phyloP scores from a whole-genome alignment of 345 rosid genomes.

The Euphorbia lathyris region DNA sequence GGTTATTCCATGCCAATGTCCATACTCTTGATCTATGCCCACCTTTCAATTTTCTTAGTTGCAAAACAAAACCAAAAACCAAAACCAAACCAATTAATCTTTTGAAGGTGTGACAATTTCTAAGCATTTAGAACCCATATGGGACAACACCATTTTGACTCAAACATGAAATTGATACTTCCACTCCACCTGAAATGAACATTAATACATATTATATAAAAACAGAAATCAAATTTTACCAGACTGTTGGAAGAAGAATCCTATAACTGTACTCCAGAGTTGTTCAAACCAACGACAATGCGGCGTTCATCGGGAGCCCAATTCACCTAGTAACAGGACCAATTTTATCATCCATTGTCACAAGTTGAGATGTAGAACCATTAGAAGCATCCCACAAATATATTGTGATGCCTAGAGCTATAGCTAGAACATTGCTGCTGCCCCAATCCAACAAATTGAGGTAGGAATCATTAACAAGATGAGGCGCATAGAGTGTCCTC shows the following conservation, averaged over 20 bases:
- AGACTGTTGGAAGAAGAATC: slow-evolving; percentile 36
- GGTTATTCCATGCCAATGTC: too few species aligned
- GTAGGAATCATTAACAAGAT: slow-evolving; percentile 11
- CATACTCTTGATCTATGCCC: too few species aligned
- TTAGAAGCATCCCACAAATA: slow-evolving; percentile 53
- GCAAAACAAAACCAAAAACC: too few species aligned
- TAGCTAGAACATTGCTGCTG: slow-evolving; percentile 33
- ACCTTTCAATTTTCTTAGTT: too few species aligned
- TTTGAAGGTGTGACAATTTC: too few species aligned
- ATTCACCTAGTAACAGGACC: slow-evolving; percentile 53
- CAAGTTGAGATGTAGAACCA: slow-evolving; percentile 47
- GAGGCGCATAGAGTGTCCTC: slow-evolving; percentile 21
- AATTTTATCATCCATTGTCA: slow-evolving; percentile 38
- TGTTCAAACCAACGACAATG: slow-evolving; percentile 47
- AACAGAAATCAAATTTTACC: too few species aligned
- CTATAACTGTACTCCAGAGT: slow-evolving; percentile 51
- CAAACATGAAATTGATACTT: too few species aligned
- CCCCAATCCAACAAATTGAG: slow-evolving; percentile 37
- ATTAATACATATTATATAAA: too few species aligned
- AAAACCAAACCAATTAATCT: too few species aligned
- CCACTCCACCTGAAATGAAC: too few species aligned
- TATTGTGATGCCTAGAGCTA: slow-evolving; percentile 47
- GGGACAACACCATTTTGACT: too few species aligned
- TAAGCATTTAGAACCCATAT: too few species aligned
- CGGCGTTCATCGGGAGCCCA: slow-evolving; percentile 47